A percentile compares a stretch with the other conserved stretches of the same genome.
phyloP scores from a whole-genome alignment of 2,329 filamentous ascomycete species.

The Pseudocercospora fijiensis region DNA sequence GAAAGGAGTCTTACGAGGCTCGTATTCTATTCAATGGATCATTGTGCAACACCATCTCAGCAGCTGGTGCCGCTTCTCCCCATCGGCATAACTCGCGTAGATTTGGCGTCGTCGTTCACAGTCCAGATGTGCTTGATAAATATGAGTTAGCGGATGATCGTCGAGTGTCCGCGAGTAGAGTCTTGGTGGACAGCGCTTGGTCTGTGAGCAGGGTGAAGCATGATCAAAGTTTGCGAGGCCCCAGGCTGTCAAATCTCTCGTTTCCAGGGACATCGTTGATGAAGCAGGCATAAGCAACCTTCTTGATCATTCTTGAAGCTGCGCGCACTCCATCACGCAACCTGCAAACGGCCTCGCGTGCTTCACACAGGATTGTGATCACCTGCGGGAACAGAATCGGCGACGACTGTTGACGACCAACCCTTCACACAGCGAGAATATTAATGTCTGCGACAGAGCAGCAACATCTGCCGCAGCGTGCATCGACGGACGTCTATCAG shows the following conservation, averaged over 20 bases:
- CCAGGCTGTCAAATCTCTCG: slow-evolving; percentile 18
- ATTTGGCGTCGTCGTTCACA: neutral
- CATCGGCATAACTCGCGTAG: neutral
- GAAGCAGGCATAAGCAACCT: neutral
- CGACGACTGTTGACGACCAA: neutral
- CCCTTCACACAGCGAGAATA: neutral
- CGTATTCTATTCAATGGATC: neutral
- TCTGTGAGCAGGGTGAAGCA: too few relatives aligned
- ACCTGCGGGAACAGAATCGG: neutral
- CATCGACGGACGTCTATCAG: neutral
- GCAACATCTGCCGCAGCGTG: neutral
- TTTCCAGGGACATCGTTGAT: slow-evolving; percentile 9
- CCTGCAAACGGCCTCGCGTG: neutral
- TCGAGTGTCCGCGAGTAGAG: neutral
- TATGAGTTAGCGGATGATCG: neutral
- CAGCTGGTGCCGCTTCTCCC: neutral
- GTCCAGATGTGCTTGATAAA: neutral
- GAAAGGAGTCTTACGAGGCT: neutral
- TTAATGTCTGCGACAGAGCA: neutral
- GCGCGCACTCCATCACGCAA: neutral
- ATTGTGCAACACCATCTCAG: neutral
- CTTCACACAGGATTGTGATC: neutral
- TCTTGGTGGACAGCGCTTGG: neutral
- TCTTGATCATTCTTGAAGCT: neutral
- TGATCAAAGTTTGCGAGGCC: slow-evolving; percentile 5